Base-by-base conservation (phyloP, 2,329 filamentous ascomycete genomes). In the Exophiala dermatitidis region DNA sequence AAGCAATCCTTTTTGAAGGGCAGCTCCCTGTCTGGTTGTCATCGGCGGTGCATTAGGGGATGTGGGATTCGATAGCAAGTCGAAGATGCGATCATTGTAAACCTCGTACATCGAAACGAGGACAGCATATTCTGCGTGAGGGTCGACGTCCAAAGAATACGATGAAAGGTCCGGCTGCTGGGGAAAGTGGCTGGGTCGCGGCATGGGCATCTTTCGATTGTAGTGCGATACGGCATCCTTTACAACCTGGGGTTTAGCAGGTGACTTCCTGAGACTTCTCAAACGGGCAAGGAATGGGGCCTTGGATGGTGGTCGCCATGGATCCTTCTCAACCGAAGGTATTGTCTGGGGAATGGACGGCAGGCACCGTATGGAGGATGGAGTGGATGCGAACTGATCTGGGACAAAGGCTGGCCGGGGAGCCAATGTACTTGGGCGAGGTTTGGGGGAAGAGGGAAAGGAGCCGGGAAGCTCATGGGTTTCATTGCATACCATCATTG, bases 101-200 rank as follows among this genome's bases (percentile, higher is more conserved):
- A 98, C 91, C 69, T 98, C 93, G 70, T 97, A 97, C 90, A 98
- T 98, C 50, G 90, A 95, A 26, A 98, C 78, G 7, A 98, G 75
- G 50, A 98, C 83, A 3, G 86, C 85, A 63, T 96, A 96, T 62
- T 95, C 88, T 50, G 85, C 81, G 19, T 79, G 79, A 1, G 77
- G 75, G 57, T 90, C 86, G 45, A 82, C 75, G 0, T 81, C 77
- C 0, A 94, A 76, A 3, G 78, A 73, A 41, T 95, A 74, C 48
- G 83, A 77, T 68, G 83, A 82, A 48, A 95, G 81, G 59, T 90
- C 83, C 5, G 91, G 91, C 4, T 77, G 73, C 53, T 85, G 82
- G 1, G 90, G 88, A 3, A 93, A 74, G 1, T 77, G 75, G n/a
- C 83, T 85, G 0, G 86, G 80, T 58, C 85, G 80, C 42, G 84